Evolutionary conservation across 352 stramenopile species (phyloP).

Genomic region (Pythium rhizo-oryzae): DNA sequence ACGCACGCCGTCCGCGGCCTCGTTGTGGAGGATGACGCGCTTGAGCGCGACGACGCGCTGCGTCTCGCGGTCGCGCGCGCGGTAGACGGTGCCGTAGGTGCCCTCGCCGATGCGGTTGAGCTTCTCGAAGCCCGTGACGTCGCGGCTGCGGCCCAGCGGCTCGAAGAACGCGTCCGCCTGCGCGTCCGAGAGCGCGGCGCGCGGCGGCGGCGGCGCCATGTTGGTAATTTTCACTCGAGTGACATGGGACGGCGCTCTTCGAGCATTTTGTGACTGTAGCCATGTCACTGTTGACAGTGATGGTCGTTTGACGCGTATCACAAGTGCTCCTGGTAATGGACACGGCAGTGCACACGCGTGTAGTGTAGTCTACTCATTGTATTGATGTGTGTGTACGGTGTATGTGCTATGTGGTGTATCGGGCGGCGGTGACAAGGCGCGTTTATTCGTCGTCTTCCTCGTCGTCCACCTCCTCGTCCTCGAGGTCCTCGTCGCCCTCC

Average conservation of each 20-base stretch:
- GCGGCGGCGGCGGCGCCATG: neutral
- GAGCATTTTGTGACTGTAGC: conserved; percentile 13
- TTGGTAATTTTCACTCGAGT: conserved; percentile 7
- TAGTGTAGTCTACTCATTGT: conserved; percentile 27
- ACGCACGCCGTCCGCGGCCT: conserved; percentile 86
- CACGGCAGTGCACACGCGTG: too few species aligned
- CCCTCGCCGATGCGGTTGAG: conserved; percentile 84
- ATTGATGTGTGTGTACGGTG: conserved; percentile 14
- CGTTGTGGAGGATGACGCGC: conserved; percentile 91
- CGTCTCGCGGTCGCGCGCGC: conserved; percentile 66
- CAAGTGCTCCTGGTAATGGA: too few species aligned
- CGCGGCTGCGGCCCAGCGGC: conserved; percentile 47
- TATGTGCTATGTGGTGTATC: neutral
- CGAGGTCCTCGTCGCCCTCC: conserved; percentile 38
- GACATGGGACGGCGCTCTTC: neutral
- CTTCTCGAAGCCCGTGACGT: conserved; percentile 74
- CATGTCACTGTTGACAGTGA: conserved; percentile 12
- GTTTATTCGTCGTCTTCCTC: conserved; percentile 50
- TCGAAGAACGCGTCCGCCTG: conserved; percentile 42
- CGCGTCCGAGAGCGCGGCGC: conserved; percentile 7
- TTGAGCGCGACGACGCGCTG: conserved; percentile 90
- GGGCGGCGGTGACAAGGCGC: neutral
- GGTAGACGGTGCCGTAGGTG: conserved; percentile 91
- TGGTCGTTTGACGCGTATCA: neutral
- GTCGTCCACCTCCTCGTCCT: conserved; percentile 42